These are phyloP conservation scores for Colletotrichum tropicale DNA, from an alignment of 2,329 filamentous ascomycete genomes.

Conservation along the genomic window DNA sequence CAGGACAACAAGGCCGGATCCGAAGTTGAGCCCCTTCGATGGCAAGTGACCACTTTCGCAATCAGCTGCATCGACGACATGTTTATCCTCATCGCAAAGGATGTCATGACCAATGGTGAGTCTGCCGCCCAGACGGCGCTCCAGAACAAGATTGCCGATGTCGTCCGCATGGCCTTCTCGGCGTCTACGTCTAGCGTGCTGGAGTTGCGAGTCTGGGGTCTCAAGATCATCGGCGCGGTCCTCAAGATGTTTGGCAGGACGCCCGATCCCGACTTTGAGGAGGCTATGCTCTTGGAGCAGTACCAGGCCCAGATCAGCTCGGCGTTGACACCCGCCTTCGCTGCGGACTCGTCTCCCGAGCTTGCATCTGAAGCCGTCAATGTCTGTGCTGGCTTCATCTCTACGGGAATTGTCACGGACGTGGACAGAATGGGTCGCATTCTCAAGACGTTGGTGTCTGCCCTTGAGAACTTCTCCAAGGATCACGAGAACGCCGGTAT, in stretches of 20 bases:
- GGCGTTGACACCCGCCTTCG: constrained; percentile 93
- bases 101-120: constrained; percentile 78
- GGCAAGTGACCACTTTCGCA: constrained; percentile 95
- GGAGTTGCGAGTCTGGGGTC: constrained; percentile 85
- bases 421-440: constrained; percentile 99
- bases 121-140: constrained; percentile 79
- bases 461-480: constrained; percentile 88
- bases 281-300: constrained; percentile 94
- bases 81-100: constrained; percentile 78
- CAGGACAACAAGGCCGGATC: constrained; percentile 53
- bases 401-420: constrained; percentile 95
- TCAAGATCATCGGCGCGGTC: constrained; percentile 93
- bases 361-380: constrained; percentile 95
- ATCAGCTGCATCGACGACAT: constrained; percentile 89
- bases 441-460: constrained; percentile 87
- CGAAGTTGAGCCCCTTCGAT: constrained; percentile 87
- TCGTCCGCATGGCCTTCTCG: constrained; percentile 96
- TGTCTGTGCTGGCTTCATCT: constrained; percentile 97
- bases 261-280: constrained; percentile 96
- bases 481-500: constrained; percentile 85
- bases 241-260: constrained; percentile 96
- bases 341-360: constrained; percentile 93
- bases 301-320: constrained; percentile 99
- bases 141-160: constrained; percentile 85
- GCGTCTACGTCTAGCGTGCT: constrained; percentile 94